Evolutionary conservation across 2,329 filamentous ascomycete genomes (phyloP), one percentile per base, ranked within the genome.

Genomic region (Thelonectria olida): DNA sequence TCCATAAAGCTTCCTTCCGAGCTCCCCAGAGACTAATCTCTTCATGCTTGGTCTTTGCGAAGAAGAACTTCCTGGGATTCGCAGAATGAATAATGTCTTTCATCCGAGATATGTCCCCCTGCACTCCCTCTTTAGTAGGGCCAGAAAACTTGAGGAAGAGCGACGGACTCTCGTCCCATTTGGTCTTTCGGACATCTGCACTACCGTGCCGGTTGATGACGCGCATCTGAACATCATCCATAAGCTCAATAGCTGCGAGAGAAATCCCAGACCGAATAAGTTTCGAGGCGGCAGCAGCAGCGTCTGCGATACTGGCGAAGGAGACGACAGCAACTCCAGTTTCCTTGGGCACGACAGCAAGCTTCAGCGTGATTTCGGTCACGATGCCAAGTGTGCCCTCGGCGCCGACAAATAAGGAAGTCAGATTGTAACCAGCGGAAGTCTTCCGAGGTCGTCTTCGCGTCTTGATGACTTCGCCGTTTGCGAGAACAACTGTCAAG

Each of bases 341-440:
- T 88, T 88, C 87, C 73, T 90, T 84, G 1, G 92, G 91, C 67
- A 89, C 89, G 5, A 89, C 87, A 0, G 90, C 92, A 42, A 95
- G 80, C 74, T 93, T 94, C 58, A 95, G 77, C 0, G 88, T 91
- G 5, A 91, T 91, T 79, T 95, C 92, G 0, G 91, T 94, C 49
- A 94, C 88, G 10, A 95, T 82, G 15, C 92, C 92, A 1, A 95
- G 84, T 0, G 92, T 95, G n/a, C 92, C 92, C 78, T 95, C 92
- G 71, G 88, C 91, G 39, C 92, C 92, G 69, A 94, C 90, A 73
- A 94, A 94, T 56, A 92, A 84, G 61, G 89, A 87, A 0, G 90
- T 95, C 28, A 95, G 81, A 72, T 95, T 91, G 75, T 94, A 95
- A n/a, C 92, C 92, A 12, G 92, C 92, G 53, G 88, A 91, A 56